Evolutionary conservation across 768 basidiomycete species (phyloP), one percentile per base, ranked within the genome.

Genomic region (Tephrocybe sp.): DNA sequence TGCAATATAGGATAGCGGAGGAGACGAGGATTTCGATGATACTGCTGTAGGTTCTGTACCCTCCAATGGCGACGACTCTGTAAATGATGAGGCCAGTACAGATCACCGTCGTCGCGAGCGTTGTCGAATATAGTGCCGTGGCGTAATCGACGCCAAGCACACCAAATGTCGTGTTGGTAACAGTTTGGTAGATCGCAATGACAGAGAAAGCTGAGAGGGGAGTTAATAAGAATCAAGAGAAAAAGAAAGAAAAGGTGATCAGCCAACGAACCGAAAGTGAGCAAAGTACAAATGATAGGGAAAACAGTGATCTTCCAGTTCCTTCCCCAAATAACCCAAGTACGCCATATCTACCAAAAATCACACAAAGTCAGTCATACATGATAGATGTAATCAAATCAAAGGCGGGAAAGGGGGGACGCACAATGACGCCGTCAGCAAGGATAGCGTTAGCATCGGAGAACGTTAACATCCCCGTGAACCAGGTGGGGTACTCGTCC

Each of bases 291-390:
- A 29, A 54, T 37, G 3, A 53, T 31, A 1, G 55, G 55, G 4
- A 54, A 15, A 13, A 47, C 49, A 6, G 33, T 50, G 12, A 57
- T 43, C 22, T 21, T 38, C 52, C 49, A 51, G 11, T 41, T 27
- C 36, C 42, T 50, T 21, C 55, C 33, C 55, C 55, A 57, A 6
- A 57, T 47, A 15, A 57, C 52, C 52, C 52, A 53, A 27, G 49
- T 47, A 21, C 52, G 52, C 55, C 55, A 57, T 13, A 57, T 57
- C 55, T 53, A 42, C n/a, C 13, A n/a, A n/a, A 21, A 9, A n/a
- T n/a, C n/a, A n/a, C n/a, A n/a, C n/a, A n/a, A n/a, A n/a, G n/a
- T n/a, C n/a, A n/a, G n/a, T n/a, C n/a, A n/a, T n/a, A n/a, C n/a
- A 22, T 25, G 4, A 30, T 10, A 12, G 15, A 29, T 3, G 23